A percentile compares a stretch with the other conserved stretches of the same genome.
Conservation (phyloP, 1,284 basidiomycete genomes). For the Tremellales sp. region DNA sequence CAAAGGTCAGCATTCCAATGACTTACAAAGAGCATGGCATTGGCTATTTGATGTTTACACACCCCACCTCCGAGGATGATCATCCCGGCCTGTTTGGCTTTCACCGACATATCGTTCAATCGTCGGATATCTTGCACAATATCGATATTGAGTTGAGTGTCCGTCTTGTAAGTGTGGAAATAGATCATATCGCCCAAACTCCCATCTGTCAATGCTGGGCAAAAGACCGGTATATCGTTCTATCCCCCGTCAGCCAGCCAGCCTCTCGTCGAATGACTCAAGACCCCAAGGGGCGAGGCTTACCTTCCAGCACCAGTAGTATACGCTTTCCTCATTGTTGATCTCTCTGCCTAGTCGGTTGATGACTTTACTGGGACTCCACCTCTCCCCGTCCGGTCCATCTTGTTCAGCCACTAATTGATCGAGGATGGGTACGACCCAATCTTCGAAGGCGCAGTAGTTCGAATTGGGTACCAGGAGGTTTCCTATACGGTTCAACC, state of each 20-base stretch:
- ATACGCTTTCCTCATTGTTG: slow-evolving; percentile 91
- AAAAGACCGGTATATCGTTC: slow-evolving; percentile 98
- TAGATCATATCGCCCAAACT: slow-evolving; percentile 99
- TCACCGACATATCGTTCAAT: slow-evolving; percentile 85
- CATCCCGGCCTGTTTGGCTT: slow-evolving; percentile 93
- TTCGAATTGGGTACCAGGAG: slow-evolving; percentile 97
- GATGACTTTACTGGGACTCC: slow-evolving; percentile 95
- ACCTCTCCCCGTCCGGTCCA: slow-evolving; percentile 48
- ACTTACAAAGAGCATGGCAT: slow-evolving; percentile 94
- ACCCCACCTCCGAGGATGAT: slow-evolving; percentile 97
- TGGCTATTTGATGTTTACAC: slow-evolving; percentile 99
- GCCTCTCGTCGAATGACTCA: slow-evolving; percentile 1
- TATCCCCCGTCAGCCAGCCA: slow-evolving; percentile 39
- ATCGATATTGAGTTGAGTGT: slow-evolving; percentile 81
- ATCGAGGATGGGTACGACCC: slow-evolving; percentile 93
- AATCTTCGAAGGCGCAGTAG: slow-evolving; percentile 99
- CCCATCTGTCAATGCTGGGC: slow-evolving; percentile 95
- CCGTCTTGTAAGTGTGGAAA: slow-evolving; percentile 89
- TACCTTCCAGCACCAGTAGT: slow-evolving; percentile 99
- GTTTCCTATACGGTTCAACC: slow-evolving; percentile 96
- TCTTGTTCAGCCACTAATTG: slow-evolving; percentile 84
- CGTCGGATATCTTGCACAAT: slow-evolving; percentile 91
- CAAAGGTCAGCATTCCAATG: slow-evolving; percentile 6
- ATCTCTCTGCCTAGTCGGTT: slow-evolving; percentile 90
- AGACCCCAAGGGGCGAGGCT: slow-evolving; percentile 38